phyloP scores from a whole-genome alignment of 2,329 filamentous ascomycete species.

The Scedosporium boydii region DNA sequence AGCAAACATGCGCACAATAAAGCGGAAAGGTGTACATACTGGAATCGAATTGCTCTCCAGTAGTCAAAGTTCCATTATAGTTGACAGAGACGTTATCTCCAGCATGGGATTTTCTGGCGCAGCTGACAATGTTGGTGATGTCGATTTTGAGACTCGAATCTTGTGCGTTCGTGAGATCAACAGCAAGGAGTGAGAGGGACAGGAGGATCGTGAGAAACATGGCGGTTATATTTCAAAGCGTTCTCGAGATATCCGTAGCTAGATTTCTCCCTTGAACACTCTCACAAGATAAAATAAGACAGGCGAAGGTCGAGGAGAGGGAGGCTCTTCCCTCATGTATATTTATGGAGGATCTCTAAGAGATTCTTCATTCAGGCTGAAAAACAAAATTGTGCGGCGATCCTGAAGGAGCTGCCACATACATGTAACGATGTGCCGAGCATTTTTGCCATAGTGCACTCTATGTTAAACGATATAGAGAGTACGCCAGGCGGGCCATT shows the following conservation, averaged over 20 bases:
- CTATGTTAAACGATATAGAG: neutral
- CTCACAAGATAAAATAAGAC: too few relatives aligned
- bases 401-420: neutral
- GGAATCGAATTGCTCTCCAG: neutral
- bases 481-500: neutral
- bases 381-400: neutral
- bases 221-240: too few relatives aligned
- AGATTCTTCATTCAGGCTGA: neutral
- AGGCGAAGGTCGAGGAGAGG: too few relatives aligned
- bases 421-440: too few relatives aligned
- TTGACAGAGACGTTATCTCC: neutral
- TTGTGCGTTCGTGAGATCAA: neutral
- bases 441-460: neutral
- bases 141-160: neutral
- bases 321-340: too few relatives aligned
- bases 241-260: too few relatives aligned
- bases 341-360: too few relatives aligned
- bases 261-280: too few relatives aligned
- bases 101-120: neutral
- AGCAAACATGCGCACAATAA: neutral
- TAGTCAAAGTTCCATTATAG: neutral
- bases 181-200: too few relatives aligned
- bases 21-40: neutral
- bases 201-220: too few relatives aligned
- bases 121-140: neutral